Base-by-base conservation (phyloP, 257 asterid genomes). In the Coffea canephora region DNA sequence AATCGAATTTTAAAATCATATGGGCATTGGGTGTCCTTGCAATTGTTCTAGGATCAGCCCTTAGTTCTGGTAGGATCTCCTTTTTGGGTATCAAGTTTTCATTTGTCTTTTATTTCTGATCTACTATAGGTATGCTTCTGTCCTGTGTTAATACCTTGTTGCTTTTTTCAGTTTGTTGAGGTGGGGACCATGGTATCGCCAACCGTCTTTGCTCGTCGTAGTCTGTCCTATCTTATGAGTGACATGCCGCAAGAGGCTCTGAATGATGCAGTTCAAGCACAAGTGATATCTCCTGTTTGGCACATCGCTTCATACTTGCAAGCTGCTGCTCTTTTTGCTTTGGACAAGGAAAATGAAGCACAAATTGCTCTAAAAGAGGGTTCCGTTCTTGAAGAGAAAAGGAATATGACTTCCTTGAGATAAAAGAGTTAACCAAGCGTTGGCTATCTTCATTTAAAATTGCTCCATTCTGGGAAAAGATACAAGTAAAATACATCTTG, bases 191-290 rank as follows among this genome's bases (percentile, higher is more conserved):
- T 83, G 88, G 87, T 84, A 15, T 87, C 90, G 10, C 88, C 90
- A 50, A 87, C 90, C 50, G 88, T 87, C 12, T 87, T 71, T 81
- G 88, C 88, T 76, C 88, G 90, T 23, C 90, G 88, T 46, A 85
- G 88, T 75, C 82, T 95, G 55, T 89, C 93, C 41, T 92, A 90
- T 79, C 80, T 95, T 87, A 91, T 95, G 96, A 81, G 83, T 74
- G 99, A 92, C 55, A 80, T 91, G 93, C 90, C 95, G 1, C 89
- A 85, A 77, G 92, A 95, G 84, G 97, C 97, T 64, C 86, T 95
- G 2, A 91, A 89, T 68, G 99, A 95, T 84, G 98, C 97, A 6
- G 91, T 92, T 83, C 97, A 95, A 84, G 97, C 98, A 54, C 90
- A 89, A 81, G 93, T 84, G 57, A 85, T 95, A 74, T 90, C 96